These are phyloP conservation scores for Gymnopilus junonius DNA, from an alignment of 768 basidiomycete species.

Conservation along the genomic window DNA sequence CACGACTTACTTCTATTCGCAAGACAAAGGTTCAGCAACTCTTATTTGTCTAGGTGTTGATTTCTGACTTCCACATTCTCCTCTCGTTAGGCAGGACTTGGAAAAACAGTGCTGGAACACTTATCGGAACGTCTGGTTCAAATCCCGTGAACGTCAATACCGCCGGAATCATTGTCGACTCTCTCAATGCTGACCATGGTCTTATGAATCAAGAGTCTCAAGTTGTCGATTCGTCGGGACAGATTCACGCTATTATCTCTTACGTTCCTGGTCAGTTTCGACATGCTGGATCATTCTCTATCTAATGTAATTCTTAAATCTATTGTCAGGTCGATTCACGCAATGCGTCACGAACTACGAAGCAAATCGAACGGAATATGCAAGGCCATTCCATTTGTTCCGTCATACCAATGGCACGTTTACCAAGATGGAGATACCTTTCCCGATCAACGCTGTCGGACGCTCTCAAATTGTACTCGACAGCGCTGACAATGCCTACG, in stretches of 20 bases:
- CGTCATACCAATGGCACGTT: conserved; percentile 43
- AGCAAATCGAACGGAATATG: conserved; percentile 38
- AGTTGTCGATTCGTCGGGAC: conserved; percentile 47
- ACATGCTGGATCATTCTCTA: background rate
- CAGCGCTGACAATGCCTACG: conserved; percentile 44
- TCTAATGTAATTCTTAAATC: too few relatives aligned
- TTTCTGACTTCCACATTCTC: background rate
- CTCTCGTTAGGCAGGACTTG: conserved; percentile 42
- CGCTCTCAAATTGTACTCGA: conserved; percentile 52
- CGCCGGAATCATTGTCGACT: conserved; percentile 46
- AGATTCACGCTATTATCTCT: conserved; percentile 51
- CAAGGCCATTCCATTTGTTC: conserved; percentile 48
- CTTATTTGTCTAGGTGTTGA: background rate
- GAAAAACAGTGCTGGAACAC: conserved; percentile 45
- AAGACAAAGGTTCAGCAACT: conserved; percentile 41
- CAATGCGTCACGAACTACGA: conserved; percentile 51
- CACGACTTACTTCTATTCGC: conserved; percentile 50
- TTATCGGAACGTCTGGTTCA: conserved; percentile 44
- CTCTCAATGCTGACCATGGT: conserved; percentile 50
- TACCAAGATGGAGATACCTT: conserved; percentile 52
- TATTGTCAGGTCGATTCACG: conserved; percentile 43
- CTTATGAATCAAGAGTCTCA: conserved; percentile 60
- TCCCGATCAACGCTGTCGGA: conserved; percentile 45
- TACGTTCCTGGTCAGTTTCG: conserved; percentile 45
- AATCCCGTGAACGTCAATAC: conserved; percentile 47